These are phyloP conservation scores for Cyclocybe aegerita DNA, from an alignment of 768 basidiomycete species.

Conservation along the genomic window DNA sequence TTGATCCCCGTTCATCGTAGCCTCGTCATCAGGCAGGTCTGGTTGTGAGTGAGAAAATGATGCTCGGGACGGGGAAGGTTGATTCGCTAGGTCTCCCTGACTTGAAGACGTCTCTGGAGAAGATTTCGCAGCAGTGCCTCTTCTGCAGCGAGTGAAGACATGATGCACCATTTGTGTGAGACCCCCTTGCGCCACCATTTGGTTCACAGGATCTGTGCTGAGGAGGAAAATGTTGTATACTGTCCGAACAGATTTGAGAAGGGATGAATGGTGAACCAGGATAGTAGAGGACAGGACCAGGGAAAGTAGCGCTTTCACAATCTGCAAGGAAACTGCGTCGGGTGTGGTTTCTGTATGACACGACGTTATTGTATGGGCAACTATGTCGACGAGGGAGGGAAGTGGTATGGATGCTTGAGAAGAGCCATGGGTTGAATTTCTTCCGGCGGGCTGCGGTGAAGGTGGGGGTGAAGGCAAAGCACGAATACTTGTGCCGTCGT, in stretches of 20 bases:
- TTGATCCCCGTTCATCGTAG: neutral
- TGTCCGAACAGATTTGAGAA: conserved; percentile 94
- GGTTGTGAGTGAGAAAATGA: conserved; percentile 10
- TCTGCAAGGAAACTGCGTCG: conserved; percentile 91
- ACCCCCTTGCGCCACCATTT: conserved; percentile 97
- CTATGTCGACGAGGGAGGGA: conserved; percentile 85
- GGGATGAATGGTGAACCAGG: conserved; percentile 91
- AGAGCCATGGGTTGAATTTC: conserved; percentile 37
- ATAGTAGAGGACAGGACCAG: conserved; percentile 85
- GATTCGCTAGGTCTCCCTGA: conserved; percentile 7
- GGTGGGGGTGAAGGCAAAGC: conserved; percentile 72
- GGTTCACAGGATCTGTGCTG: conserved; percentile 87
- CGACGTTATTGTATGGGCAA: conserved; percentile 91
- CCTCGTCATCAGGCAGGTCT: conserved; percentile 1
- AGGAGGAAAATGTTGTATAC: conserved; percentile 98
- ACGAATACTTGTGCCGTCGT: conserved; percentile 35
- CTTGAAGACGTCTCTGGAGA: conserved; percentile 2
- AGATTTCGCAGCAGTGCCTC: conserved; percentile 24
- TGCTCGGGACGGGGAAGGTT: conserved; percentile 15
- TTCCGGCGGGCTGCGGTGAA: conserved; percentile 56
- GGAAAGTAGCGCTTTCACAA: conserved; percentile 92
- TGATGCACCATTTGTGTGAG: conserved; percentile 98
- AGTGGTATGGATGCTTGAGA: conserved; percentile 53
- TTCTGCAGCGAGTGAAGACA: conserved; percentile 81
- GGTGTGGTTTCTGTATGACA: conserved; percentile 88